phyloP scores from a whole-genome alignment of 2,329 filamentous ascomycete genomes.

The Alternaria panax region DNA sequence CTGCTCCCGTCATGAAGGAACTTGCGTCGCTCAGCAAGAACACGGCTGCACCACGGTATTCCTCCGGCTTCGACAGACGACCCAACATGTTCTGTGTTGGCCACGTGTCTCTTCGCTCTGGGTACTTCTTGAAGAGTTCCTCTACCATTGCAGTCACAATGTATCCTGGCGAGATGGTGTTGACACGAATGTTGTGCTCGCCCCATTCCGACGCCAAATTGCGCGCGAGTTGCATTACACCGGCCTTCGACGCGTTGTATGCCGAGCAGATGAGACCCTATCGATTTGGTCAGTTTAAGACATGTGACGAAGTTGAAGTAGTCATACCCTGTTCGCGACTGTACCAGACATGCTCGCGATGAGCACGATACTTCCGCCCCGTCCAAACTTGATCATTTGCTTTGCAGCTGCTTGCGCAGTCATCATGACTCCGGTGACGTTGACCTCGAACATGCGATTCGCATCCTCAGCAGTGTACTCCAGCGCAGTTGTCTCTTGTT shows the following conservation, averaged over 20 bases:
- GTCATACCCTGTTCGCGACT: slow-evolving; percentile 68
- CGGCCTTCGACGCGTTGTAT: slow-evolving; percentile 80
- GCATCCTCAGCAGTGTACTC: slow-evolving; percentile 73
- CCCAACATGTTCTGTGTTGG: slow-evolving; percentile 84
- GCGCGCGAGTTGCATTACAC: slow-evolving; percentile 73
- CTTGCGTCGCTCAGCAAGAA: slow-evolving; percentile 52
- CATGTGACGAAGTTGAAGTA: neutral
- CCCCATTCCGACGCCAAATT: slow-evolving; percentile 80
- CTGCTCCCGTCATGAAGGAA: slow-evolving; percentile 51
- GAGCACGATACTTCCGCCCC: slow-evolving; percentile 67
- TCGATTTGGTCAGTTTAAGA: slow-evolving; percentile 19
- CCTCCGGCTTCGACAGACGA: slow-evolving; percentile 43
- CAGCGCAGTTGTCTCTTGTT: slow-evolving; percentile 83
- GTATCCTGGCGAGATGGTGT: slow-evolving; percentile 82
- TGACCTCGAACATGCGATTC: slow-evolving; percentile 69
- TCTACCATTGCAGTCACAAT: slow-evolving; percentile 86
- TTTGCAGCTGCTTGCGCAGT: slow-evolving; percentile 69
- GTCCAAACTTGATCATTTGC: slow-evolving; percentile 68
- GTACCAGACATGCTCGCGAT: slow-evolving; percentile 70
- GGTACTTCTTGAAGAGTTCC: slow-evolving; percentile 76
- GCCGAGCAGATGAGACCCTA: slow-evolving; percentile 71
- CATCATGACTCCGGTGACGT: slow-evolving; percentile 69
- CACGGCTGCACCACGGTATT: slow-evolving; percentile 50
- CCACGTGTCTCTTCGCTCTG: slow-evolving; percentile 73
- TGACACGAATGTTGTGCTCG: slow-evolving; percentile 75